Conservation (phyloP, 2,329 filamentous ascomycete genomes). For the Talaromyces sp. region DNA sequence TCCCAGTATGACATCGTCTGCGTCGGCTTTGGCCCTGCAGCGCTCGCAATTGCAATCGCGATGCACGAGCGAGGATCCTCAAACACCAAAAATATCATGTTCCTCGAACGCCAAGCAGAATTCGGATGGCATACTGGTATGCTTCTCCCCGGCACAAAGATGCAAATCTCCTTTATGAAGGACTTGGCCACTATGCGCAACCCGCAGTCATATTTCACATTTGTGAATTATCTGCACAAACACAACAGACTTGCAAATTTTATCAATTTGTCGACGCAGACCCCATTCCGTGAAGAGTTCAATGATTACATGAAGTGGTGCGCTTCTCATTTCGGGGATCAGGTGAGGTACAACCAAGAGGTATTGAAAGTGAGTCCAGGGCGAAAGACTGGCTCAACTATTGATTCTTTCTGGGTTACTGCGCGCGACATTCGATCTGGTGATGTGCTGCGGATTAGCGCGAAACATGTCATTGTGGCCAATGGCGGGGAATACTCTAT, state of each 20-base stretch:
- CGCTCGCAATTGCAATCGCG: constrained; percentile 18
- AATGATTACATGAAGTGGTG: constrained; percentile 20
- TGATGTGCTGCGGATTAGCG: neutral
- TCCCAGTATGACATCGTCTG: constrained; percentile 16
- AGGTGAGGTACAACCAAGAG: constrained; percentile 15
- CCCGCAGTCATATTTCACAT: constrained; percentile 17
- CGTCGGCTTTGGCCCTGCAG: constrained; percentile 17
- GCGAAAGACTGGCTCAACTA: neutral
- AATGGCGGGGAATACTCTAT: constrained; percentile 17
- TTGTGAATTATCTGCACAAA: constrained; percentile 18
- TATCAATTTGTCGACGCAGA: constrained; percentile 18
- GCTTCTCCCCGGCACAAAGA: constrained; percentile 17
- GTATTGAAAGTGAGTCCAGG: constrained; percentile 12
- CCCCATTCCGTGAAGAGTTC: constrained; percentile 18
- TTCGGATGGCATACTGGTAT: constrained; percentile 19
- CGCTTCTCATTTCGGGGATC: constrained; percentile 13
- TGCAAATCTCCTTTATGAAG: constrained; percentile 20
- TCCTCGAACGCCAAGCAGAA: constrained; percentile 17
- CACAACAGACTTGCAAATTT: constrained; percentile 15
- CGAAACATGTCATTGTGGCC: constrained; percentile 18
- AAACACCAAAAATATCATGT: constrained; percentile 1
- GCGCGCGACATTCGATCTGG: constrained; percentile 6
- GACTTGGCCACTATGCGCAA: constrained; percentile 19
- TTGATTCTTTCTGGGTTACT: constrained; percentile 13
- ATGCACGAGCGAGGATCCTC: constrained; percentile 13